Percentiles rank a stretch among this genome's conserved stretches.
Evolutionary conservation across 768 basidiomycete species (phyloP).

Genomic region (Amanita pseudoporphyria): DNA sequence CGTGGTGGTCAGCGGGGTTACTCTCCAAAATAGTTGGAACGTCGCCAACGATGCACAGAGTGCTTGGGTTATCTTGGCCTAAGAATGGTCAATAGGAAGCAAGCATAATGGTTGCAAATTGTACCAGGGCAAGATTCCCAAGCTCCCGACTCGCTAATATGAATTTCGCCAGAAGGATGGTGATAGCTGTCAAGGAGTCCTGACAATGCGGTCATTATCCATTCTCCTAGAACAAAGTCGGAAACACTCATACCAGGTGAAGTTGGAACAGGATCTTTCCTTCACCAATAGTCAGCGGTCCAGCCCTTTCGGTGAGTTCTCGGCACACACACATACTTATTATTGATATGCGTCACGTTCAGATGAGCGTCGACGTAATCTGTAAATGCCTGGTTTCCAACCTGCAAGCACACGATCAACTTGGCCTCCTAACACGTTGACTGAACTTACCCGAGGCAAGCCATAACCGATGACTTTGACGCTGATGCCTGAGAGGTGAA

Average conservation of each 20-base stretch:
- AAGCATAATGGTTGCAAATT: constrained; percentile 50
- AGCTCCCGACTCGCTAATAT: constrained; percentile 35
- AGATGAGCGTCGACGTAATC: constrained; percentile 45
- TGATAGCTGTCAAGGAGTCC: constrained; percentile 30
- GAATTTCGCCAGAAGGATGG: constrained; percentile 40
- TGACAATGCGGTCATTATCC: constrained; percentile 9
- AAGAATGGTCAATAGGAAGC: constrained; percentile 8
- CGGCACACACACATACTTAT: constrained; percentile 24
- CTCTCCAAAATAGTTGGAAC: constrained; percentile 41
- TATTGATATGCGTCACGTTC: constrained; percentile 49
- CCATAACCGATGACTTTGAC: constrained; percentile 31
- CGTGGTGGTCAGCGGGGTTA: constrained; percentile 36
- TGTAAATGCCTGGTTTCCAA: constrained; percentile 55
- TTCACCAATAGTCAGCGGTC: constrained; percentile 7
- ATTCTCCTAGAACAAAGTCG: not conserved
- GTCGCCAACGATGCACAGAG: constrained; percentile 42
- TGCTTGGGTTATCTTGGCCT: constrained; percentile 55
- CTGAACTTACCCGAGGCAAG: constrained; percentile 29
- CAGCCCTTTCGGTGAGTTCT: too few species aligned
- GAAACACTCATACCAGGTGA: constrained; percentile 24
- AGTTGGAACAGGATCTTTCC: constrained; percentile 32
- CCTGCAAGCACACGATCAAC: constrained; percentile 15
- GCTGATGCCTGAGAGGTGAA: constrained; percentile 32
- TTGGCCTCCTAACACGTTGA: not conserved
- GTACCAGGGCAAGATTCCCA: constrained; percentile 52